Conservation (phyloP, 331 rosid species). For the Pyracantha coccinea region DNA sequence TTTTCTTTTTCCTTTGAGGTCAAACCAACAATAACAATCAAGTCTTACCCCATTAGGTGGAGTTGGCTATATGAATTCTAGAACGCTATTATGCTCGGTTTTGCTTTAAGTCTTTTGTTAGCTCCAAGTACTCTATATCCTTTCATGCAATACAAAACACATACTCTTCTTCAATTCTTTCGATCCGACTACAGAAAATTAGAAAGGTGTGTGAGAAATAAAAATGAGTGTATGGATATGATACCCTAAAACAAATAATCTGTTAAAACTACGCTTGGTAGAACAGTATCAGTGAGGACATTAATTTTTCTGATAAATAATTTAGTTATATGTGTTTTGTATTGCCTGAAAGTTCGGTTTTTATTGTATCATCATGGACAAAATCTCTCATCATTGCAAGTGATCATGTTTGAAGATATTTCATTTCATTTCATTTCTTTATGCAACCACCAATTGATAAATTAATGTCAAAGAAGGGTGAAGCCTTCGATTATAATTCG, state of each 20-base stretch:
- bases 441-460: background rate
- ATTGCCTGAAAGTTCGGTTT: background rate
- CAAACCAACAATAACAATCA: background rate
- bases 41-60: no score
- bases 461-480: background rate
- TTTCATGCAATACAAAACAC: no score
- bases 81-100: no score
- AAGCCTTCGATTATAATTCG: background rate
- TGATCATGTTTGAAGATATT: background rate
- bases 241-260: background rate
- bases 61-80: no score
- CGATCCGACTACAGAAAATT: rapidly evolving
- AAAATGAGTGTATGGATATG: no score
- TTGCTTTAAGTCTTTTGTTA: no score
- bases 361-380: background rate
- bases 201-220: no score
- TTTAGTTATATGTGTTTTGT: background rate
- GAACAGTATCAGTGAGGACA: background rate
- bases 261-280: background rate
- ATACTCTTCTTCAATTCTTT: no score
- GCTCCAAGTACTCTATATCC: no score
- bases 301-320: background rate
- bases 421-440: background rate
- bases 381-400: background rate
- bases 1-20: conserved; percentile 6